Evolutionary conservation across 176 grass and related monocot species (phyloP), one percentile per base, ranked within the genome.

Genomic region (Aechmea fasciata): DNA sequence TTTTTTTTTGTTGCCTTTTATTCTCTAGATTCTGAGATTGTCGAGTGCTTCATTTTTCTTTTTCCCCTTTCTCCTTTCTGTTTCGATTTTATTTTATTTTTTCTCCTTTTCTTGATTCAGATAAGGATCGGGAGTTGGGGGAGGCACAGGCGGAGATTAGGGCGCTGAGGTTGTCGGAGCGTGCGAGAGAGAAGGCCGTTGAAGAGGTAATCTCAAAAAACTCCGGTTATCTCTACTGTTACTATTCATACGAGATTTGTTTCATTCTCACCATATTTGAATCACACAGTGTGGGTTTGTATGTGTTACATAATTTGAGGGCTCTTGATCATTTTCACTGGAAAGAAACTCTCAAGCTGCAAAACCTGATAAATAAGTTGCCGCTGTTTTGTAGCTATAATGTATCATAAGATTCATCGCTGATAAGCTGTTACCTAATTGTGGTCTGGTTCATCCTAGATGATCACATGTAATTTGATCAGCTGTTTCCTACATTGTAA

Each of bases 151-250:
- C 87, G 80, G 94, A 93, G 84, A 99, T 99, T 68, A 91, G 82
- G 9, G 86, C 94, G 3, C 87, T 93, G 52, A 83, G 90, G 73
- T 80, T 99, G 72, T 99, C 94, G 19, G 94, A 93, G 80, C 83
- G 90, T 77, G 90, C 94, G 23, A 84, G 90, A 75, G 94, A 99
- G 86, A 99, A 99, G 82, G 94, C 89, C n/a, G 94, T 99, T 3
- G 94, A 99, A 72, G 94, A 99, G 90, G 94, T 99, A 75, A 80
- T 72, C 48, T 50, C 24, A 13, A 57, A 13, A 24, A 13, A 24
- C 9, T 55, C 69, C 67, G 57, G 52, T 48, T 0, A 48, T 15
- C 51, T 76, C 29, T 71, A 71, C 24, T 73, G 65, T 72, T 23
- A 24, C 69, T 77, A 8, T 2, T 74, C 13, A 69, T 11, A 24